Conservation (phyloP, 2,329 filamentous ascomycete genomes). For the Ophiostoma sp. region DNA sequence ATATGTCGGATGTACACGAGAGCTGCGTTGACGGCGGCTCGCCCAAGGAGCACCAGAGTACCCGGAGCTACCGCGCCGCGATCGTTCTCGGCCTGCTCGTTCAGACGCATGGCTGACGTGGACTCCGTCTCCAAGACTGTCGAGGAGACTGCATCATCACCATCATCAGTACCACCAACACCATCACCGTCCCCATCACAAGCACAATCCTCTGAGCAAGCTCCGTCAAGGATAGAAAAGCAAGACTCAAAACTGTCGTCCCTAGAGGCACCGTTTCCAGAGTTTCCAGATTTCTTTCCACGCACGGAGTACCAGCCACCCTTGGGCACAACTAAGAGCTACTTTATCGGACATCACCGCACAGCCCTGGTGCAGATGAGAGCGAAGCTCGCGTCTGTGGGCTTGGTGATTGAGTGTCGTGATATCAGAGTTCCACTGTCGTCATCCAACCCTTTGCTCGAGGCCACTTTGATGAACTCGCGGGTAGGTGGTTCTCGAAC, state of each 20-base stretch:
- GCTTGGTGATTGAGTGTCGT: conserved; percentile 88
- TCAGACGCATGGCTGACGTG: neutral
- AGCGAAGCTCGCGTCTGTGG: conserved; percentile 69
- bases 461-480: conserved; percentile 62
- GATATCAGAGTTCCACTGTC: conserved; percentile 88
- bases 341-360: conserved; percentile 90
- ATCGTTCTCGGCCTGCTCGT: neutral
- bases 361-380: conserved; percentile 79
- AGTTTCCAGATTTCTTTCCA: conserved; percentile 57
- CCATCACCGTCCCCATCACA: neutral
- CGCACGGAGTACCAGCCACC: conserved; percentile 68
- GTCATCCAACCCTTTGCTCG: conserved; percentile 84
- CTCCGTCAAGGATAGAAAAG: neutral
- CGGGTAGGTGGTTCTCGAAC: conserved; percentile 6
- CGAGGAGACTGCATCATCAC: neutral
- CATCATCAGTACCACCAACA: neutral
- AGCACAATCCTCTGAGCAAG: neutral
- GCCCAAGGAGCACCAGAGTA: neutral
- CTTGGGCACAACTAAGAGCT: conserved; percentile 72
- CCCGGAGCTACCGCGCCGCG: neutral
- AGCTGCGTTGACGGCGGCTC: neutral
- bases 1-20: neutral
- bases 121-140: neutral
- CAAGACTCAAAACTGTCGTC: neutral
- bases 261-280: neutral